Percentiles rank a stretch among this genome's conserved stretches.
These are phyloP conservation scores for Polyporus arcularius DNA, from an alignment of 768 basidiomycete species.

Conservation along the genomic window DNA sequence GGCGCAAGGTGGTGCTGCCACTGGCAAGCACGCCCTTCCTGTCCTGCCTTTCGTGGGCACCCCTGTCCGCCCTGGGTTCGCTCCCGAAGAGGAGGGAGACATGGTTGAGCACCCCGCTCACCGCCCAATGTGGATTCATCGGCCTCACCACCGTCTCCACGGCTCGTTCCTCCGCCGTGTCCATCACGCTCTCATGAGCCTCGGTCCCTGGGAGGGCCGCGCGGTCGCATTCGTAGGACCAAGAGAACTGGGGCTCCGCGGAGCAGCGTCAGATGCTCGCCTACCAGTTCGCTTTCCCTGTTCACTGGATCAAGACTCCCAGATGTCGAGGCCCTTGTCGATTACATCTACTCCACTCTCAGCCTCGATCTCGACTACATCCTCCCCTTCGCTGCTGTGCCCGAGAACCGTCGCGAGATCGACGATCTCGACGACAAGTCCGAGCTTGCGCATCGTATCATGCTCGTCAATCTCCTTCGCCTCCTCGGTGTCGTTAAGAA, in stretches of 20 bases:
- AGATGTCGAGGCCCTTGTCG: constrained; percentile 96
- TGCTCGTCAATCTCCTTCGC: constrained; percentile 96
- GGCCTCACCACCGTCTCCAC: constrained; percentile 12
- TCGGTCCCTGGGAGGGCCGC: constrained; percentile 83
- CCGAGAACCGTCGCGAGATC: constrained; percentile 98
- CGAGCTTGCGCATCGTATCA: constrained; percentile 97
- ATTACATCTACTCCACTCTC: constrained; percentile 95
- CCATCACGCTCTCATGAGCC: constrained; percentile 62
- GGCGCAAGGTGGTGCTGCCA: background rate
- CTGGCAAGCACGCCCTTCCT: constrained; percentile 3
- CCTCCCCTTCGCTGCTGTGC: constrained; percentile 96
- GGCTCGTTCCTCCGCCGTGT: constrained; percentile 59
- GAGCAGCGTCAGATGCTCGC: too few relatives aligned
- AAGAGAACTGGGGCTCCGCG: too few relatives aligned
- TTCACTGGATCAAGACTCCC: too few relatives aligned
- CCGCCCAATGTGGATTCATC: background rate
- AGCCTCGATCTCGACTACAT: constrained; percentile 98
- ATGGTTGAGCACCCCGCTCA: background rate
- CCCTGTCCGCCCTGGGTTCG: constrained; percentile 14
- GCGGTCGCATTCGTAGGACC: constrained; percentile 85
- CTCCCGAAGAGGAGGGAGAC: background rate
- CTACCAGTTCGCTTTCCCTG: too few relatives aligned
- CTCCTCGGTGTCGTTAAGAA: constrained; percentile 96
- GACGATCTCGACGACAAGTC: constrained; percentile 96
- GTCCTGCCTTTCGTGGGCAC: constrained; percentile 23